These are phyloP conservation scores for Leccinellum rugosiceps DNA, from an alignment of 768 basidiomycete genomes.

Conservation along the genomic window DNA sequence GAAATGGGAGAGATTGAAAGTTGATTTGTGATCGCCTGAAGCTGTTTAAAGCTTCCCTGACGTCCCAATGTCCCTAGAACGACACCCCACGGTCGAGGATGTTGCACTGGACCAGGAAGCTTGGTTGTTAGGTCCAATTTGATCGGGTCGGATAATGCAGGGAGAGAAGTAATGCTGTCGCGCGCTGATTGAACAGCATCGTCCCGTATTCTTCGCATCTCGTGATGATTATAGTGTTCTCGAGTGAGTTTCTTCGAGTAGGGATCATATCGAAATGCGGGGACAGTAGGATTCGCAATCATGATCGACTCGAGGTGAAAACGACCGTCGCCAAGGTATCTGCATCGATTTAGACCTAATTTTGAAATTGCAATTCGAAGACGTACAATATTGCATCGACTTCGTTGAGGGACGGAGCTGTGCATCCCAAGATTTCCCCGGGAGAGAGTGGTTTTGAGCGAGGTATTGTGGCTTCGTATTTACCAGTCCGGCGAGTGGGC, in stretches of 20 bases:
- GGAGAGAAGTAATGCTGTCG: slow-evolving; percentile 49
- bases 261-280: slow-evolving; percentile 97
- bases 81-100: slow-evolving; percentile 71
- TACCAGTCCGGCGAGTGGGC: slow-evolving; percentile 48
- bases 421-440: slow-evolving; percentile 96
- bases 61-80: slow-evolving; percentile 92
- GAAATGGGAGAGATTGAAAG: slow-evolving; percentile 49
- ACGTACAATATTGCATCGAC: slow-evolving; percentile 91
- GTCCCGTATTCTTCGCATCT: slow-evolving; percentile 77
- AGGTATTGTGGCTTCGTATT: slow-evolving; percentile 75
- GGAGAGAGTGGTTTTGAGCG: slow-evolving; percentile 91
- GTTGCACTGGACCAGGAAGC: slow-evolving; percentile 5
- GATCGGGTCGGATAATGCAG: slow-evolving; percentile 7
- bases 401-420: slow-evolving; percentile 75
- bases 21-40: slow-evolving; percentile 80
- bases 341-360: slow-evolving; percentile 30
- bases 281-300: slow-evolving; percentile 96
- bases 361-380: not conserved
- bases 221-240: slow-evolving; percentile 83
- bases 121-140: slow-evolving; percentile 17
- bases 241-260: slow-evolving; percentile 96
- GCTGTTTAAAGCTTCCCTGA: slow-evolving; percentile 88
- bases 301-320: slow-evolving; percentile 99
- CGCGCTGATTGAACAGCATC: slow-evolving; percentile 75
- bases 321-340: slow-evolving; percentile 96